These are phyloP conservation scores for Avena eriantha DNA, from an alignment of 176 grass and related monocot genomes.

Conservation along the genomic window DNA sequence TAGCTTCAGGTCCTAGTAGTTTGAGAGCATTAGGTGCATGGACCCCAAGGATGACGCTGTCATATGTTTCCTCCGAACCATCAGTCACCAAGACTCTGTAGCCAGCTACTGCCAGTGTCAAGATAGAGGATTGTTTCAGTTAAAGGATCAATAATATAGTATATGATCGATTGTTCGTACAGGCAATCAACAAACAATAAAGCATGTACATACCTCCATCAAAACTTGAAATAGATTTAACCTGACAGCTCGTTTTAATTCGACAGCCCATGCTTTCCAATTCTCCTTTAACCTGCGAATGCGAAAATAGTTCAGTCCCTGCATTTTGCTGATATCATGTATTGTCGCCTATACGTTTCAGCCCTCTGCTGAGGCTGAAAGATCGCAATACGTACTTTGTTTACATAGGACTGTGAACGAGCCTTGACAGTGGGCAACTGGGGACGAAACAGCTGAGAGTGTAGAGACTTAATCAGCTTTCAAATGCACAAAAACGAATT, in stretches of 20 bases:
- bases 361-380: background rate
- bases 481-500: background rate
- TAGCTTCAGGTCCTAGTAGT: no score
- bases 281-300: conserved; percentile 3
- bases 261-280: background rate
- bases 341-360: background rate
- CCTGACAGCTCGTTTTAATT: background rate
- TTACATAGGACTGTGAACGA: background rate
- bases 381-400: background rate
- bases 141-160: no score
- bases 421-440: conserved; percentile 11
- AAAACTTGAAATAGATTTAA: conserved; percentile 13
- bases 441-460: conserved; percentile 1
- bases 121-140: no score
- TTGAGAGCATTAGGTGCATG: no score
- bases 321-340: background rate
- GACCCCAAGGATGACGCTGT: no score
- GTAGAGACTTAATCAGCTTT: background rate
- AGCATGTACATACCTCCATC: background rate
- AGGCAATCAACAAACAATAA: background rate
- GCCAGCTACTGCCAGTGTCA: no score
- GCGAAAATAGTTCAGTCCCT: background rate
- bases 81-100: no score
- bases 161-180: background rate
- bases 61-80: no score